Percentiles rank a stretch among this genome's conserved stretches.
phyloP scores from a whole-genome alignment of 805 yeast genomes.

The Saccharomycopsis sp. region DNA sequence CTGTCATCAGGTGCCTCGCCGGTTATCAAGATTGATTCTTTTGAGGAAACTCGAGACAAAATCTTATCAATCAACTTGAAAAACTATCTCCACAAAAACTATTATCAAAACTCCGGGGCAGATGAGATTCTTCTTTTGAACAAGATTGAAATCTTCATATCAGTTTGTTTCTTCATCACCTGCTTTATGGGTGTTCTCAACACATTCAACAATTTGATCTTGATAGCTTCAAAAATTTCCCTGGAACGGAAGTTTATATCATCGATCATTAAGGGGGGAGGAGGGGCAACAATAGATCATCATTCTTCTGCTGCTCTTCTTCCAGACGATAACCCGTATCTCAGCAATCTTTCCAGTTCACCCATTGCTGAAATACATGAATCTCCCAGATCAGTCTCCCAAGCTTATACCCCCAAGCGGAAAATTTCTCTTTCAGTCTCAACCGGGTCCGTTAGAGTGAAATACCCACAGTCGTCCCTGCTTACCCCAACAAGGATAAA shows the following conservation, averaged over 20 bases:
- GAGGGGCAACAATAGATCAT: neutral
- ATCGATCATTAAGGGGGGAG: no score
- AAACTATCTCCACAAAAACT: slow-evolving; percentile 3
- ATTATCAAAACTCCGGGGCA: slow-evolving; percentile 1
- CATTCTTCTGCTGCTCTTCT: neutral
- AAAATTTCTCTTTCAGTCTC: neutral
- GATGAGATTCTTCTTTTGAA: slow-evolving; percentile 12
- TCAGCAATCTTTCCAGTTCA: no score
- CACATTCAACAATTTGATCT: slow-evolving; percentile 12
- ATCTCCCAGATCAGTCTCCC: no score
- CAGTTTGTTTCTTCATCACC: slow-evolving; percentile 13
- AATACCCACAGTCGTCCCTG: neutral
- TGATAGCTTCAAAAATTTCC: slow-evolving; percentile 7
- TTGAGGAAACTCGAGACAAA: neutral
- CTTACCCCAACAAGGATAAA: neutral
- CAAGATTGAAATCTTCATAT: slow-evolving; percentile 12
- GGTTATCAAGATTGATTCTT: no score
- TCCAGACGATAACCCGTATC: no score
- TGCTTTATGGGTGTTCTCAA: slow-evolving; percentile 17
- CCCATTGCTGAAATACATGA: no score
- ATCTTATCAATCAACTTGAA: slow-evolving; percentile 9
- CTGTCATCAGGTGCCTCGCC: neutral
- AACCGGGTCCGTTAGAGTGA: neutral
- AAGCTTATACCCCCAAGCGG: neutral
- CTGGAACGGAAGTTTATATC: neutral